phyloP scores from a whole-genome alignment of 345 rosid species.

The Rhizophora mangle region DNA sequence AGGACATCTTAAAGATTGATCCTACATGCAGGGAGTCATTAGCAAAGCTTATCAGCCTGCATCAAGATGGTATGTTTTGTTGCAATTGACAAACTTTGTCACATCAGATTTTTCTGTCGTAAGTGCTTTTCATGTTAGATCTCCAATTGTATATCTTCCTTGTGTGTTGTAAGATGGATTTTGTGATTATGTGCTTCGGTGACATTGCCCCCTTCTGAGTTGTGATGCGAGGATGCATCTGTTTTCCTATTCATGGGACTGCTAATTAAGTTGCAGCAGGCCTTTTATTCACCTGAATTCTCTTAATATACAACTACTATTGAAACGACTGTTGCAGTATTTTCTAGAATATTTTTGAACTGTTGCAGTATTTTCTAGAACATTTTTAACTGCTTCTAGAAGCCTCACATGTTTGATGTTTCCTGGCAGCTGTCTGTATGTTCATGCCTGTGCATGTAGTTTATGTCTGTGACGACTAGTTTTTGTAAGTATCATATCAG shows the following conservation, averaged over 20 bases:
- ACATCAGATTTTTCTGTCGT: not conserved
- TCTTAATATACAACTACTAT: not conserved
- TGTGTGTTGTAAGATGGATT: too few species aligned
- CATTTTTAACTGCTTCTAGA: too few species aligned
- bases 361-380: not conserved
- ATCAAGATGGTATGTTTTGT: constrained; percentile 41
- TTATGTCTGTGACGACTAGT: not conserved
- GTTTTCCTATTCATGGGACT: too few species aligned
- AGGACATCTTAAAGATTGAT: constrained; percentile 68
- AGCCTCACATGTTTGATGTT: too few species aligned
- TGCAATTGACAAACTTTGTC: not conserved
- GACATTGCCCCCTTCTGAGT: too few species aligned
- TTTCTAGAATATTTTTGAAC: not conserved
- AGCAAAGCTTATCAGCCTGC: constrained; percentile 58
- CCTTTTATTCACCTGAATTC: too few species aligned
- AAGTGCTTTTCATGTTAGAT: not conserved
- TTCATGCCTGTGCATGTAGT: too few species aligned
- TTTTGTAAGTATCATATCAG: not conserved
- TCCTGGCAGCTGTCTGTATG: too few species aligned
- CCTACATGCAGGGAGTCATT: constrained; percentile 53
- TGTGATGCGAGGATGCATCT: too few species aligned
- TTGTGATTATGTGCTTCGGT: too few species aligned
- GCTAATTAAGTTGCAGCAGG: too few species aligned
- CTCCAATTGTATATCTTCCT: not conserved
- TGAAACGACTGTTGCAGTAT: not conserved